Evolutionary conservation across 768 basidiomycete genomes (phyloP), one percentile per base, ranked within the genome.

Genomic region (Lentinula lateritia): DNA sequence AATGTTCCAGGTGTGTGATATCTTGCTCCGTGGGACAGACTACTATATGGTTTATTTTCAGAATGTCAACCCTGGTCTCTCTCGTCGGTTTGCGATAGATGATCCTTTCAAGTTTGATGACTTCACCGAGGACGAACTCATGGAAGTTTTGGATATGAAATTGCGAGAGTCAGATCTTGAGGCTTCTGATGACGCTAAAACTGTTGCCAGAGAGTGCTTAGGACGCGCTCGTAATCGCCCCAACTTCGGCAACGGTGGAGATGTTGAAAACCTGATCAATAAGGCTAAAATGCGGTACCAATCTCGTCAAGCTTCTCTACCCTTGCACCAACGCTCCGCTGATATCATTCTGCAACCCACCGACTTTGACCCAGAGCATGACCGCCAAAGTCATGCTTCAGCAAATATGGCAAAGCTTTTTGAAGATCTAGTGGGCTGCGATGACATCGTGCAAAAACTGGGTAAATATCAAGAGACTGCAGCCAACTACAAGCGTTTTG

Each of bases 11-110:
- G 88, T 81, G 18, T 41, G 41, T 20, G 12, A n/a, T 20, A 36
- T 13, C 12, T 36, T 38, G 8, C 12, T 15, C 8, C 20, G 50
- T 23, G 8, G 52, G 16, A 28, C n/a, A 36, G 32, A 53, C 7
- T 13, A 7, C 34, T 53, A 10, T 36, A 39, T 8, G 20, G 10
- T 16, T 34, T n/a, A 9, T 16, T n/a, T 5, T 58, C 18, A 89
- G 88, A 85, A 89, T 54, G 87, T 88, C 35, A 90, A 89, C 65
- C 84, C 86, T 0, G 88, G 88, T 15, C 71, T 89, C 7, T 71
- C 81, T 2, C 80, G 88, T 28, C 84, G 88, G 0, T 90, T 90
- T 68, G 80, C 80, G 9, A 85, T 89, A 38, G 88, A 89, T 59
- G 76, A 86, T 50, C 83, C 88, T 0, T 89, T 89, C 75, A 70